These are phyloP conservation scores for Tulasnella sp. DNA, from an alignment of 768 basidiomycete species.

Conservation along the genomic window DNA sequence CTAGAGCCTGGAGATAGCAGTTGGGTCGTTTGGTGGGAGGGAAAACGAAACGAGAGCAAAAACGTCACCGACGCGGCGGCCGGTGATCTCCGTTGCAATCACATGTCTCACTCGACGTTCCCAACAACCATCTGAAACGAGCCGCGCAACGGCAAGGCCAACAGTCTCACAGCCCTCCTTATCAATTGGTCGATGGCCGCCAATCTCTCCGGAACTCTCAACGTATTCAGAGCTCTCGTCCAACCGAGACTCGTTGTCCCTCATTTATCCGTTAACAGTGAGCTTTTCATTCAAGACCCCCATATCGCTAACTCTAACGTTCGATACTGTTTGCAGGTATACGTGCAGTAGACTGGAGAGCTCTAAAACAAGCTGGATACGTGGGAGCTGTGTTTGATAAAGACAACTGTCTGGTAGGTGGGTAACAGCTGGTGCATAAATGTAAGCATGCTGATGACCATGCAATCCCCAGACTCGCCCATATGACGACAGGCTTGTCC, in stretches of 20 bases:
- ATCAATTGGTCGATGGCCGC: neutral
- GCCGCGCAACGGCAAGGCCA: neutral
- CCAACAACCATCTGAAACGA: neutral
- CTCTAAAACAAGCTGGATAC: slow-evolving; percentile 67
- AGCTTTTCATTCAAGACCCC: neutral
- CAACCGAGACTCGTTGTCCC: slow-evolving; percentile 63
- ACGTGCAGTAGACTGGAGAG: slow-evolving; percentile 70
- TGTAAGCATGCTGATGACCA: neutral
- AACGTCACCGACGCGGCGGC: neutral
- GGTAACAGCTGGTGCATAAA: neutral
- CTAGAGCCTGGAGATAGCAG: neutral
- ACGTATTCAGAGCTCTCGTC: slow-evolving; percentile 32
- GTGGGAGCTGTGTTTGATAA: slow-evolving; percentile 93
- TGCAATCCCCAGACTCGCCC: slow-evolving; percentile 59
- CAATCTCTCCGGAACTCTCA: slow-evolving; percentile 18
- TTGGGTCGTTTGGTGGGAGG: neutral
- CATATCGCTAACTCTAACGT: neutral
- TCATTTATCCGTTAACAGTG: slow-evolving; percentile 59
- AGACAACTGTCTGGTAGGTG: slow-evolving; percentile 84
- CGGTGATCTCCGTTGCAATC: neutral
- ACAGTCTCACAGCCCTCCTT: neutral
- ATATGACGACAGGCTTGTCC: slow-evolving; percentile 63
- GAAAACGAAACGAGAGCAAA: neutral
- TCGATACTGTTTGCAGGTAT: slow-evolving; percentile 45
- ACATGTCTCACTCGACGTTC: neutral